phyloP scores from a whole-genome alignment of 2,329 filamentous ascomycete species.

The Massarina eburnea region DNA sequence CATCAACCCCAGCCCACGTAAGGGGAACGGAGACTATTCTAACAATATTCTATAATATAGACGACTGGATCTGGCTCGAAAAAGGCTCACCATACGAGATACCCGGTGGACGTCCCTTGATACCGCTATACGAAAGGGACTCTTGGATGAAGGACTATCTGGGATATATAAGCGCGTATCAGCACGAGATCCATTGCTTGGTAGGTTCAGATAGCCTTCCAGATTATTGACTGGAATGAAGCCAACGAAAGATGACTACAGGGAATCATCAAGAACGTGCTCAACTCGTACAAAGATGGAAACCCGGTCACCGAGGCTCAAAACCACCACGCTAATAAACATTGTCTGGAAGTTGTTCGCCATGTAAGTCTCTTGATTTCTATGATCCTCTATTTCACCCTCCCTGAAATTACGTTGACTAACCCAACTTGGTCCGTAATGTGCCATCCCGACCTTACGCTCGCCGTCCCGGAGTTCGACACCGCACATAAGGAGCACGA shows the following conservation, averaged over 20 bases:
- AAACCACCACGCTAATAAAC: neutral
- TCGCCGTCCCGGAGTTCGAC: neutral
- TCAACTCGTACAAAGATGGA: neutral
- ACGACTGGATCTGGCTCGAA: neutral
- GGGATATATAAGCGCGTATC: neutral
- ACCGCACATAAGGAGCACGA: neutral
- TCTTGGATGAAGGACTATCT: neutral
- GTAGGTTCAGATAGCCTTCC: neutral
- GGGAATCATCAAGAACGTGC: neutral
- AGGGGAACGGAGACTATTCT: no score
- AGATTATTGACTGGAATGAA: neutral
- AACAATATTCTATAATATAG: neutral
- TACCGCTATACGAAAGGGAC: neutral
- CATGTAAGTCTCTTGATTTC: neutral
- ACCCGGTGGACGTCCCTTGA: neutral
- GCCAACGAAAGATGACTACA: no score
- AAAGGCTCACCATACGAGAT: neutral
- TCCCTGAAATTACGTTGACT: neutral
- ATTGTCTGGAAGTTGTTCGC: neutral
- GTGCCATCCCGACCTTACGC: conserved; percentile 1
- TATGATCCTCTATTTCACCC: neutral
- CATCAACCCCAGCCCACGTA: neutral
- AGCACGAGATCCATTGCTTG: conserved; percentile 1
- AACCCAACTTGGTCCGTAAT: neutral
- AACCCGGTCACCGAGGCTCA: neutral